Evolutionary conservation across 352 stramenopile species (phyloP).

Genomic region (Globisporangium rhizosaccharum): DNA sequence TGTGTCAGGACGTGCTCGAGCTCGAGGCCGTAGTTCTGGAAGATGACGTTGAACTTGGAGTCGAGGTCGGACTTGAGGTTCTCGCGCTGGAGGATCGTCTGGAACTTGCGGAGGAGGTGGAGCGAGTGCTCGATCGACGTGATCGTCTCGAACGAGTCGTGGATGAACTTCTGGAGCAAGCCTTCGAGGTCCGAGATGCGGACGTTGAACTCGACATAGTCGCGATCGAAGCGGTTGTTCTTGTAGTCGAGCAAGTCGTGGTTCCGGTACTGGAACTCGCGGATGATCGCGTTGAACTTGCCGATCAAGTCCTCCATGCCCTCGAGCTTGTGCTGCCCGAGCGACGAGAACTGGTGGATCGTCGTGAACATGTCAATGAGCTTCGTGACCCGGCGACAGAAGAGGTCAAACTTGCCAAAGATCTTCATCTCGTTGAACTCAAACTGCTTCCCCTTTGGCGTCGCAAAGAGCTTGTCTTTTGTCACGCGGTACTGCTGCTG

Average conservation of each 20-base stretch:
- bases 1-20: constrained; percentile 97
- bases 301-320: constrained; percentile 89
- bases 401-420: constrained; percentile 98
- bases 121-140: constrained; percentile 97
- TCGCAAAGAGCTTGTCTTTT: constrained; percentile 95
- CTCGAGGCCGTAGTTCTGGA: constrained; percentile 98
- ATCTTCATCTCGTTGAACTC: constrained; percentile 99
- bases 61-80: constrained; percentile 98
- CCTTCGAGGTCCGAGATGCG: constrained; percentile 95
- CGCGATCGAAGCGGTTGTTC: constrained; percentile 97
- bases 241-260: constrained; percentile 98
- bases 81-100: constrained; percentile 96
- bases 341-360: constrained; percentile 94
- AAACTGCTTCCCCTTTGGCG: constrained; percentile 97
- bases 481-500: constrained; percentile 97
- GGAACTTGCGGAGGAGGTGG: constrained; percentile 96
- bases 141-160: constrained; percentile 98
- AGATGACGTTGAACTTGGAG: constrained; percentile 99
- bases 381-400: constrained; percentile 96
- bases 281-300: constrained; percentile 95
- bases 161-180: constrained; percentile 98
- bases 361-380: constrained; percentile 99
- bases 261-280: constrained; percentile 95
- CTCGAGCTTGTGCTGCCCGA: constrained; percentile 91
- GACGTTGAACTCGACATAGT: constrained; percentile 96